These are phyloP conservation scores for Actinomortierella wolfii DNA, from an alignment of 371 early-diverging fungal species.

Conservation along the genomic window DNA sequence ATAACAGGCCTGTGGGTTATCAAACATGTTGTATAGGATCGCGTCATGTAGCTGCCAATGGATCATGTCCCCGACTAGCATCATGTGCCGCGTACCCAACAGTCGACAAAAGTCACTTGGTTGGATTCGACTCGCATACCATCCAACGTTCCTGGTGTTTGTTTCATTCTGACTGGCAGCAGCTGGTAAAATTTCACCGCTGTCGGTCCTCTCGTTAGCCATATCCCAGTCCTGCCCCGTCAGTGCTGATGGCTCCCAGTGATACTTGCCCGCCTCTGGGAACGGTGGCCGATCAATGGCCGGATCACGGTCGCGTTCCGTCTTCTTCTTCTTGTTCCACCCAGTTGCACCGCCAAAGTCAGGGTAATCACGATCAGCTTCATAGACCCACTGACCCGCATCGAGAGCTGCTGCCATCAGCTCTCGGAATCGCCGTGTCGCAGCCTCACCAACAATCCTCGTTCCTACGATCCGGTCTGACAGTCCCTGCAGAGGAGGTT, in stretches of 20 bases:
- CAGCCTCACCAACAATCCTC: slow-evolving; percentile 8
- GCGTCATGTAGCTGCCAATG: slow-evolving; percentile 66
- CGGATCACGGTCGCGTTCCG: slow-evolving; percentile 31
- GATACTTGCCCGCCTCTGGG: slow-evolving; percentile 43
- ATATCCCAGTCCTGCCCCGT: too few species aligned
- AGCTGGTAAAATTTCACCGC: too few species aligned
- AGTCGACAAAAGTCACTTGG: slow-evolving; percentile 36
- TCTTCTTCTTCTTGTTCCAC: slow-evolving; percentile 41
- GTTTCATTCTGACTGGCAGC: too few species aligned
- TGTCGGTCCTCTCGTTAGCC: too few species aligned
- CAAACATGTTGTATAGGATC: slow-evolving; percentile 60
- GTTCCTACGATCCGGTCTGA: slow-evolving; percentile 19
- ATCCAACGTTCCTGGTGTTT: slow-evolving; percentile 6
- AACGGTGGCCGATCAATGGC: slow-evolving; percentile 37
- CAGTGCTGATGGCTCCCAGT: slow-evolving; percentile 20
- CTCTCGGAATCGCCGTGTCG: slow-evolving; percentile 27
- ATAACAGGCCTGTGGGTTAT: slow-evolving; percentile 60
- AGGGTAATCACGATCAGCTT: slow-evolving; percentile 29
- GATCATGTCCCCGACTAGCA: slow-evolving; percentile 61
- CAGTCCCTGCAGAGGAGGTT: slow-evolving; percentile 1
- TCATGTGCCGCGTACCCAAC: slow-evolving; percentile 30
- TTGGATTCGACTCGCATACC: slow-evolving; percentile 22
- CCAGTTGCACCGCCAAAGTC: slow-evolving; percentile 39
- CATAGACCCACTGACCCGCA: slow-evolving; percentile 42
- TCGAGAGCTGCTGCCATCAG: slow-evolving; percentile 37